phyloP scores from a whole-genome alignment of 2,329 filamentous ascomycete genomes.

The Phialemonium atrogriseum region DNA sequence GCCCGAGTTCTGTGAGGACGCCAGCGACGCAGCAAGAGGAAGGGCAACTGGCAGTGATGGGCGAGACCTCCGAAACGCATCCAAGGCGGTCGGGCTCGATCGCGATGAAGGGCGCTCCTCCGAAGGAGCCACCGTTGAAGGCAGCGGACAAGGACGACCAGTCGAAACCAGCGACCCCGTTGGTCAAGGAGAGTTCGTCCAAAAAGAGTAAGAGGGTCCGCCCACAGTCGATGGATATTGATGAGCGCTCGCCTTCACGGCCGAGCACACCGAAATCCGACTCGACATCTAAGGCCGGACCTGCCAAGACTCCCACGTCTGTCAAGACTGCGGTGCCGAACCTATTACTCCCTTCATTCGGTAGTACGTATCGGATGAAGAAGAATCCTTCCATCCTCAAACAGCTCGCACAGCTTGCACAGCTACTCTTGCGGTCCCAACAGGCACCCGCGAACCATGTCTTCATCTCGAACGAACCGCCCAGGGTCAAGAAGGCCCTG shows the following conservation, averaged over 20 bases:
- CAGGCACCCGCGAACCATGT: conserved; percentile 61
- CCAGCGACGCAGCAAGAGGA: conserved; percentile 22
- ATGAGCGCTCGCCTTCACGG: conserved; percentile 26
- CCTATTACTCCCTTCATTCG: conserved; percentile 61
- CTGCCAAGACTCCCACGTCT: conserved; percentile 17
- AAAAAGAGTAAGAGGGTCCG: conserved; percentile 37
- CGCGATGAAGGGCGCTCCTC: conserved; percentile 28
- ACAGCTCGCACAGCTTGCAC: conserved; percentile 53
- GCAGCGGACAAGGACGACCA: conserved; percentile 22
- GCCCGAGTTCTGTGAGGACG: conserved; percentile 25
- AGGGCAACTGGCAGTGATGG: conserved; percentile 49
- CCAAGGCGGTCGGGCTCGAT: conserved; percentile 37
- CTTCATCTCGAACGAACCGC: conserved; percentile 58
- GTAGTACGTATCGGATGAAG: conserved; percentile 57
- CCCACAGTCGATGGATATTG: conserved; percentile 39
- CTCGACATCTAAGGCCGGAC: conserved; percentile 13
- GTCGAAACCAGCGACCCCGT: conserved; percentile 13
- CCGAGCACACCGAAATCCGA: conserved; percentile 26
- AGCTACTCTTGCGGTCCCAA: conserved; percentile 47
- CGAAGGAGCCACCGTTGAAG: conserved; percentile 24
- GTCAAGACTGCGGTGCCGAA: conserved; percentile 43
- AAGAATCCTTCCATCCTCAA: conserved; percentile 64
- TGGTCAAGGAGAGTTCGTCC: conserved; percentile 16
- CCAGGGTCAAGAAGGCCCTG: conserved; percentile 73
- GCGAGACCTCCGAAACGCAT: conserved; percentile 48